Evolutionary conservation across 768 basidiomycete species (phyloP), one percentile per base, ranked within the genome.

Genomic region (Favolaschia claudopus): DNA sequence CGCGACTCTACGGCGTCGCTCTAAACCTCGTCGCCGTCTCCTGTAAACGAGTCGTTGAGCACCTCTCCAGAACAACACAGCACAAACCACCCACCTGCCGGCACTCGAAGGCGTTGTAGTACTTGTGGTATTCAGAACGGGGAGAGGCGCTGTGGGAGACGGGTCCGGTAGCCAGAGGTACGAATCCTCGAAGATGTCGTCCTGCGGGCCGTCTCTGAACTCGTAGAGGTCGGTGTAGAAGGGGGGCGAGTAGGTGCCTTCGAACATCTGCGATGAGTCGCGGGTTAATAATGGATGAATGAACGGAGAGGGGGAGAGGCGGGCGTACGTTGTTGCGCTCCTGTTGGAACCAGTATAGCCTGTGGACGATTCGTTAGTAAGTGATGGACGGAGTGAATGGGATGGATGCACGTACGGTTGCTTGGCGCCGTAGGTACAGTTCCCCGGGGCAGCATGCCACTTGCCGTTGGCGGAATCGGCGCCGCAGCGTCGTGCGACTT

Each of bases 401-500:
- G n/a, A n/a, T n/a, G n/a, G n/a, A n/a, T n/a, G n/a, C n/a, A n/a
- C n/a, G n/a, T n/a, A 78, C 0, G 89, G 89, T 48, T 83, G 81
- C 65, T 90, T 89, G 15, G 89, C 84, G 28, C 89, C 89, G 59
- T 84, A 88, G 1, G 89, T 91, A 70, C 89, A 91, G 68, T 91
- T 91, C 1, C 79, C 82, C 3, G 82, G 83, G 15, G 74, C 73
- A 1, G 80, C 74, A 20, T 76, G 55, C 3, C 70, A 63, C 63
- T 80, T 84, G 24, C 74, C 67, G 64, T 83, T 82, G 0, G 67
- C 67, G 0, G 80, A 77, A 57, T 92, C 88, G 7, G 80, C 77
- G 0, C 87, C 88, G 58, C 90, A 92, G 29, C 89, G 82, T 19
- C 85, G 80, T n/a, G 89, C 74, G 15, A 89, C 71, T 60, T 87